Conservation (phyloP, 2,329 filamentous ascomycete species). For the Pseudopithomyces chartarum region DNA sequence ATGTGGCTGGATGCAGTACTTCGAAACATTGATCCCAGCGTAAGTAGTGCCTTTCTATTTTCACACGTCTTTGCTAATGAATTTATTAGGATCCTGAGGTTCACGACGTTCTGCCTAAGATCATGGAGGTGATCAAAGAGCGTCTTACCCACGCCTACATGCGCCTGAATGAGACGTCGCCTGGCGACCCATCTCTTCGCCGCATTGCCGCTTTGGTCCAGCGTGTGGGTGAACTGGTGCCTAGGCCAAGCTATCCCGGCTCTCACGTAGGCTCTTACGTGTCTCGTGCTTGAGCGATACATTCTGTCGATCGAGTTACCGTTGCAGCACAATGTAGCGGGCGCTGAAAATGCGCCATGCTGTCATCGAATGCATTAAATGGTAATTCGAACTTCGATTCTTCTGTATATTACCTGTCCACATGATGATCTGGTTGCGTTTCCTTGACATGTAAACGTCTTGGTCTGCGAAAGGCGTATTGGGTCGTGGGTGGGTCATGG, state of each 20-base stretch:
- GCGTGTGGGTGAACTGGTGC: conserved; percentile 38
- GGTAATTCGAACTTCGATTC: not conserved
- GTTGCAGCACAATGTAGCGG: conserved; percentile 8
- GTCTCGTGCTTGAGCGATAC: not conserved
- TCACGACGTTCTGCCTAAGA: conserved; percentile 60
- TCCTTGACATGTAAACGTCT: not conserved
- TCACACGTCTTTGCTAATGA: conserved; percentile 18
- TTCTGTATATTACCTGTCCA: conserved; percentile 2
- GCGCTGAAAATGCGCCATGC: conserved; percentile 36
- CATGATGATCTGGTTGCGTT: not conserved
- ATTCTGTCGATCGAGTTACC: conserved; percentile 9
- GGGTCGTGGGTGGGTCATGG: not conserved
- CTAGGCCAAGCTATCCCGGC: conserved; percentile 25
- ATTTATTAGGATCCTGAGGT: conserved; percentile 57
- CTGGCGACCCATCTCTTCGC: conserved; percentile 58
- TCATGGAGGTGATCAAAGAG: conserved; percentile 64
- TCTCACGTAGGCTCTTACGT: conserved; percentile 13
- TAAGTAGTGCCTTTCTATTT: conserved; percentile 40
- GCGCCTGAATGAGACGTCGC: conserved; percentile 57
- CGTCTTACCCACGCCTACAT: conserved; percentile 64
- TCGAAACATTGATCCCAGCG: conserved; percentile 57
- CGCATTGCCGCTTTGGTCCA: conserved; percentile 54
- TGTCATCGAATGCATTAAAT: not conserved
- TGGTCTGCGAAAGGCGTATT: not conserved
- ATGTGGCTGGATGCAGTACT: conserved; percentile 64